These are phyloP conservation scores for Mercurialis annua DNA, from an alignment of 345 rosid species.

Conservation along the genomic window DNA sequence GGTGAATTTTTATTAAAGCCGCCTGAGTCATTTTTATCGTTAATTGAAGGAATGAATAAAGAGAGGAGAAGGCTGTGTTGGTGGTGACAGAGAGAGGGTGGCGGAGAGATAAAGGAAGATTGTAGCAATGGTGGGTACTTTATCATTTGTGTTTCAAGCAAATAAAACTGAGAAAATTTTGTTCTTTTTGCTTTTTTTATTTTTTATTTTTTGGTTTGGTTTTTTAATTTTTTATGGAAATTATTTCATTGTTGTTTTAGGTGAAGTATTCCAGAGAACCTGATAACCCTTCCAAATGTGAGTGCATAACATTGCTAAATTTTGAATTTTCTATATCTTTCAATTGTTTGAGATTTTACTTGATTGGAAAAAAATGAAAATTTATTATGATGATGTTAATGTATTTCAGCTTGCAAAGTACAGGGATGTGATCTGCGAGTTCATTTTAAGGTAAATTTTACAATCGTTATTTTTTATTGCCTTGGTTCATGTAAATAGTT, in stretches of 20 bases:
- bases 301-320: slow-evolving; percentile 8
- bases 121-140: slow-evolving; percentile 13
- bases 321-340: not conserved
- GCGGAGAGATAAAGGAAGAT: too few relatives aligned
- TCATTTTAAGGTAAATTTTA: slow-evolving; percentile 65
- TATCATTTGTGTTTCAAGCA: not conserved
- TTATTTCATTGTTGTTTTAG: slow-evolving; percentile 28
- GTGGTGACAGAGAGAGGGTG: too few relatives aligned
- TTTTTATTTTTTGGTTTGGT: too few relatives aligned
- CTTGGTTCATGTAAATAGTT: too few relatives aligned
- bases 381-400: slow-evolving; percentile 2
- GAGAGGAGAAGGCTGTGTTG: too few relatives aligned
- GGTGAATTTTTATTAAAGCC: too few relatives aligned
- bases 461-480: not conserved
- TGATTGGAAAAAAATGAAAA: not conserved
- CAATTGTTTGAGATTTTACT: too few relatives aligned
- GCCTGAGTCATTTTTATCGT: too few relatives aligned
- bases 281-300: slow-evolving; percentile 69
- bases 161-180: not conserved
- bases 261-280: slow-evolving; percentile 79
- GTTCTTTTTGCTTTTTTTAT: not conserved
- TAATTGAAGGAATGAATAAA: too few relatives aligned
- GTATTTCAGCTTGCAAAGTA: slow-evolving; percentile 68
- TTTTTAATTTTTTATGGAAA: slow-evolving; percentile 2
- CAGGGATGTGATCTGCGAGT: slow-evolving; percentile 72